Evolutionary conservation across 306 rosid species (phyloP), one percentile per base, ranked within the genome.

Genomic region (Cicer arietinum): DNA sequence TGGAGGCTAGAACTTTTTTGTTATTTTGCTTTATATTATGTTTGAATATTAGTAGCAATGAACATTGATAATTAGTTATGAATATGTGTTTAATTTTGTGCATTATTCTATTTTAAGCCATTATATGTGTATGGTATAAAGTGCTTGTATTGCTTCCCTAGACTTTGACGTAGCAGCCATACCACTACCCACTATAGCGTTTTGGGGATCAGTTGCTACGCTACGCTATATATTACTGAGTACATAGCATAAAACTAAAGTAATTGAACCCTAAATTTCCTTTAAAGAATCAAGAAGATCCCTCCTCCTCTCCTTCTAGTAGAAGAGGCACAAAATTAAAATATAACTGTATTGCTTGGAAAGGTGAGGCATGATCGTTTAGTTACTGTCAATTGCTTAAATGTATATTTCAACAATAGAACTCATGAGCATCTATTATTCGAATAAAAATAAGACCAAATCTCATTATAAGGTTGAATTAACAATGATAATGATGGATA

Each of bases 321-420:
- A 57, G 39, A 30, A 30, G 63, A 57, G 7, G 40, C 42, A 8
- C 67, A 18, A 9, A 14, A 3, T 13, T 61, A 70, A 52, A 25
- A 61, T 54, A 64, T 43, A 68, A 45, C 7, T 52, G 71, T 63
- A 61, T 61, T 12, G 20, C 35, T 35, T 10, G 44, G 42, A 42
- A 20, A 67, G 47, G 45, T 37, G 70, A 61, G 58, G 71, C 59
- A 4, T 9, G 51, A 62, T 69, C 50, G 45, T 73, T 61, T 37
- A 52, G 63, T 60, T 57, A 79, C 80, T 62, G 44, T 44, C 50
- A 64, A 79, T 44, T 48, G 67, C 61, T 69, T 50, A 65, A 60
- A 65, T 79, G 81, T 78, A 82, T 60, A 79, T 81, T 77, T 84
- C 58, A 73, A 77, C 82, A 80, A 80, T 52, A 67, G 51, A 82